Evolutionary conservation across 192 early-diverging fungal genomes (phyloP), one percentile per base, ranked within the genome.

Genomic region (Coemansia sp.): DNA sequence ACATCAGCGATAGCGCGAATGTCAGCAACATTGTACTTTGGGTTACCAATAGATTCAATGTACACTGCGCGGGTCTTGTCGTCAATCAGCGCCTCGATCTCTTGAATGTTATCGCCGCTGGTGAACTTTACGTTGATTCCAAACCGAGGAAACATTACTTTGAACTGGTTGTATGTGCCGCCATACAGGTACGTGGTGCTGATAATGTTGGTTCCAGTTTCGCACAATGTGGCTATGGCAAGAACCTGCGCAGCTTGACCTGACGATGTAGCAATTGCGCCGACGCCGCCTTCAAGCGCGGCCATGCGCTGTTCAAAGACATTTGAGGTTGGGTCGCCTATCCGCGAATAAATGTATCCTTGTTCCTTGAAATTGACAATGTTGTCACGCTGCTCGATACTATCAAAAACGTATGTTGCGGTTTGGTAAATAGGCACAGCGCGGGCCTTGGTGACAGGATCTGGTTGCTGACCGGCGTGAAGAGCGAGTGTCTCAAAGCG

Each of bases 381-480:
- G 35, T 89, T 85, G 52, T 89, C 93, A 43, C 87, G 93, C 70
- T 95, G 91, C 8, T 89, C 85, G 41, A 89, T 84, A 66, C 72
- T 84, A 62, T 94, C 87, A 79, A 98, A 96, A 9, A 88, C 87
- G 72, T 83, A 98, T 9, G 90, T 93, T 11, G 91, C 82, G 1
- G 93, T 92, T 0, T 93, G 91, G 73, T 94, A 98, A 67, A 98
- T 95, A 29, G 95, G 95, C 1, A 90, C 87, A 3, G 94, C 95
- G 15, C 93, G 85, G 14, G 94, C 83, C 21, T 89, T 86, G 59
- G 91, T 95, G 2, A 85, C 64, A 5, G 84, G 22, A 62, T 87
- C 87, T 53, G 88, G 67, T 6, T 60, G 64, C 61, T 90, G 92
- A 23, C 94, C 95, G 21, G 94, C 92, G 66, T 98, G 95, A 14